A percentile compares a stretch with the other conserved stretches of the same genome.
These are phyloP conservation scores for Starmerella ratchasimensis DNA, from an alignment of 805 yeast species.

Conservation along the genomic window DNA sequence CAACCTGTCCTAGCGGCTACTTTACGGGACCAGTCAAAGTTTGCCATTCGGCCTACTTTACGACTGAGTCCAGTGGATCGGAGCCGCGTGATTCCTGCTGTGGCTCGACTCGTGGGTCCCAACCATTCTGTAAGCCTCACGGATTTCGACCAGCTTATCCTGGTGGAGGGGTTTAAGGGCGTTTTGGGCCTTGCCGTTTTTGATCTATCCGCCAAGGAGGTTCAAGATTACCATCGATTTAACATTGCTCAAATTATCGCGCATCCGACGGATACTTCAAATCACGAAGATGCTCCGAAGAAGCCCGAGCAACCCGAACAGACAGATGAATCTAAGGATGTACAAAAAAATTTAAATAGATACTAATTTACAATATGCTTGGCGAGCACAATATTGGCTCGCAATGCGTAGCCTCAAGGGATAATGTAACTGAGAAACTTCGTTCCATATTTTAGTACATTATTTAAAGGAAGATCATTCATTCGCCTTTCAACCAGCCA, in stretches of 20 bases:
- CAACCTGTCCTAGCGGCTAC: constrained; percentile 49
- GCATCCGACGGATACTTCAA: too few relatives aligned
- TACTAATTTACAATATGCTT: too few relatives aligned
- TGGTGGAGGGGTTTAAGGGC: constrained; percentile 80
- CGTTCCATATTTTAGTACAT: too few relatives aligned
- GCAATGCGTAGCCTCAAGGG: too few relatives aligned
- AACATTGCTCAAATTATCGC: constrained; percentile 60
- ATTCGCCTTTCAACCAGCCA: too few relatives aligned
- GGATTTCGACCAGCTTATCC: constrained; percentile 57
- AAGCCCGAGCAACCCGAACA: too few relatives aligned
- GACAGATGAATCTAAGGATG: too few relatives aligned
- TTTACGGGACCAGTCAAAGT: constrained; percentile 44
- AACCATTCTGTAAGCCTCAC: constrained; percentile 72
- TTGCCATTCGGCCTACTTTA: constrained; percentile 69
- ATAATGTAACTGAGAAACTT: too few relatives aligned
- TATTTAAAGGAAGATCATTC: too few relatives aligned
- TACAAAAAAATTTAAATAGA: too few relatives aligned
- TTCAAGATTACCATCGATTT: constrained; percentile 47
- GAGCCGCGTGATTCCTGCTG: constrained; percentile 54
- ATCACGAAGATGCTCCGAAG: too few relatives aligned
- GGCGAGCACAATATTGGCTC: too few relatives aligned
- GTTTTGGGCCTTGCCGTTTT: constrained; percentile 82
- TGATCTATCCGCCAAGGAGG: constrained; percentile 31
- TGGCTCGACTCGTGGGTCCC: constrained; percentile 60
- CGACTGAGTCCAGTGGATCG: constrained; percentile 61